A percentile compares a stretch with the other conserved stretches of the same genome.
Evolutionary conservation across 345 rosid genomes (phyloP).

Genomic region (Noccaea bulbosa): DNA sequence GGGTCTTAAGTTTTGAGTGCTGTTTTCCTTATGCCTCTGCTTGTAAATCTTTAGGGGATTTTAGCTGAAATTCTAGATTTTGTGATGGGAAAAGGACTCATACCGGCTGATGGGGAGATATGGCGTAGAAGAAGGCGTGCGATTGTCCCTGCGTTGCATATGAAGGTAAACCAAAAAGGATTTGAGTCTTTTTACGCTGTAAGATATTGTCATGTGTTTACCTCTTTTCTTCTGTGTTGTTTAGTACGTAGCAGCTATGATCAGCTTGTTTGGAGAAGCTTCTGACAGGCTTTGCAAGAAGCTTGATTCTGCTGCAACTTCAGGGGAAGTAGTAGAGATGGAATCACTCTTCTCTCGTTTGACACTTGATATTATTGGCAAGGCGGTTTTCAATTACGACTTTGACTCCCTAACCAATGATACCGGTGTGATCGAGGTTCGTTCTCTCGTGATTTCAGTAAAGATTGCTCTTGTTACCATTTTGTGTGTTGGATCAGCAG

Average conservation of each 20-base stretch:
- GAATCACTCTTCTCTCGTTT: constrained; percentile 95
- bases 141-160: constrained; percentile 93
- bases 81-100: constrained; percentile 98
- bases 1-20: neutral
- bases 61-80: constrained; percentile 92
- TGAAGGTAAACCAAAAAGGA: constrained; percentile 55
- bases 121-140: constrained; percentile 96
- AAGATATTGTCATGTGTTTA: constrained; percentile 15
- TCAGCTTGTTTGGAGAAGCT: constrained; percentile 79
- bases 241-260: constrained; percentile 95
- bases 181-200: constrained; percentile 4
- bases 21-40: constrained; percentile 27
- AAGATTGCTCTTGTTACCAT: neutral
- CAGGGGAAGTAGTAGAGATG: constrained; percentile 89
- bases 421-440: constrained; percentile 94
- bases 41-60: constrained; percentile 67
- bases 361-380: constrained; percentile 92
- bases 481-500: constrained; percentile 9
- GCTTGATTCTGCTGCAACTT: constrained; percentile 75
- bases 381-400: constrained; percentile 93
- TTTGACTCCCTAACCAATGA: constrained; percentile 92
- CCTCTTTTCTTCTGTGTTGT: constrained; percentile 14
- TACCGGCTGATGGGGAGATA: constrained; percentile 94
- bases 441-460: constrained; percentile 44
- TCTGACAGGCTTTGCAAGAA: constrained; percentile 86